Conservation (phyloP, 1,284 basidiomycete genomes). For the Apiotrichum sp. region DNA sequence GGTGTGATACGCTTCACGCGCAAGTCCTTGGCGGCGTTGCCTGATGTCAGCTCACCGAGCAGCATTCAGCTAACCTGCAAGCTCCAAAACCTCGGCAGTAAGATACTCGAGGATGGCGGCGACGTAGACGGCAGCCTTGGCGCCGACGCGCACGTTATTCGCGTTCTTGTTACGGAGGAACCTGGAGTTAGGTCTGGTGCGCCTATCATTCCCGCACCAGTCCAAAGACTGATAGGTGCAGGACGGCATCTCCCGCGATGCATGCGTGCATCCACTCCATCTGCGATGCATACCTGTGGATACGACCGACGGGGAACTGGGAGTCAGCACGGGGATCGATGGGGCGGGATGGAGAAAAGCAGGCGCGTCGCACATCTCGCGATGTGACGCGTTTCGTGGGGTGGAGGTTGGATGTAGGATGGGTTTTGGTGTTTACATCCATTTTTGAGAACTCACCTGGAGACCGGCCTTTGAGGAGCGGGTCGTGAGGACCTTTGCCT, state of each 20-base stretch:
- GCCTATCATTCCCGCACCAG: not conserved
- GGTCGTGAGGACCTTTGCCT: constrained; percentile 55
- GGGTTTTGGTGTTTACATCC: no score
- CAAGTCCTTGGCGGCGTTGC: constrained; percentile 94
- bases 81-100: constrained; percentile 49
- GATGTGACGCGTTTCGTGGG: not conserved
- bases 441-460: constrained; percentile 53
- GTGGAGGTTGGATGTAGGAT: not conserved
- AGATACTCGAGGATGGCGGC: constrained; percentile 49
- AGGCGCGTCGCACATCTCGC: not conserved
- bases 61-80: constrained; percentile 35
- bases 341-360: not conserved
- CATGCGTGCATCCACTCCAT: not conserved
- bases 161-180: constrained; percentile 90
- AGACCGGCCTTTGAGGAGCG: constrained; percentile 76
- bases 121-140: constrained; percentile 49
- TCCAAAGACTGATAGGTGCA: no score
- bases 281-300: constrained; percentile 31
- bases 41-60: constrained; percentile 47
- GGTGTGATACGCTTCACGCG: constrained; percentile 95
- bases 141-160: constrained; percentile 63
- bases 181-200: constrained; percentile 47
- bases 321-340: no score
- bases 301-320: constrained; percentile 45
- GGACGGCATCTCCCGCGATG: not conserved